Evolutionary conservation across 495 filamentous ascomycete species (phyloP).

Genomic region (Niebla homalea): DNA sequence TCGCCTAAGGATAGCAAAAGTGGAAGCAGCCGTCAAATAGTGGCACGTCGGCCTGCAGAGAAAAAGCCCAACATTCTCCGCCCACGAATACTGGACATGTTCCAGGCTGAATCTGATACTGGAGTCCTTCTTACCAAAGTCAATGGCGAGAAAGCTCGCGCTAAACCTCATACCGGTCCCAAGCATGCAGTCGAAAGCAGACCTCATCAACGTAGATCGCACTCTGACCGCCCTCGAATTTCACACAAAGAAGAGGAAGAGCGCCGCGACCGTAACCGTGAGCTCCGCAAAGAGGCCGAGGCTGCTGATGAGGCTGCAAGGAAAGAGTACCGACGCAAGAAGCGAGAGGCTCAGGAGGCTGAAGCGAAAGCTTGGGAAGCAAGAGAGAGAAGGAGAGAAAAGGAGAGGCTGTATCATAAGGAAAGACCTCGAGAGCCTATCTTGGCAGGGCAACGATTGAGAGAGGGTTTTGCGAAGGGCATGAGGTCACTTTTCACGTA

Average conservation of each 20-base stretch:
- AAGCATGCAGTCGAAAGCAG: background rate
- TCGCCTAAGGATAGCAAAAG: constrained; percentile 1
- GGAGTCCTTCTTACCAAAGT: constrained; percentile 1
- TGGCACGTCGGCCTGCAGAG: constrained; percentile 5
- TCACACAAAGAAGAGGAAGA: constrained; percentile 10
- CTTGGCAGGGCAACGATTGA: background rate
- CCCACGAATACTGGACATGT: constrained; percentile 8
- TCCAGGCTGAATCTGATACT: constrained; percentile 11
- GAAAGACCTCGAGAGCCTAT: constrained; percentile 7
- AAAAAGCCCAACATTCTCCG: constrained; percentile 3
- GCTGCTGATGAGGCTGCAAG: constrained; percentile 11
- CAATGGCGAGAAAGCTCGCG: constrained; percentile 7
- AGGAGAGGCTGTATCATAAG: constrained; percentile 2
- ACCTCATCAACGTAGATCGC: constrained; percentile 2
- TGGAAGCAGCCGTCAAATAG: constrained; percentile 2
- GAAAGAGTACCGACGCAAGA: constrained; percentile 11
- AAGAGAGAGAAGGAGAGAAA: constrained; percentile 11
- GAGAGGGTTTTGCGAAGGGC: background rate
- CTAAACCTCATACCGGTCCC: background rate
- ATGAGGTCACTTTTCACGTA: constrained; percentile 6
- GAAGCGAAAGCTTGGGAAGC: constrained; percentile 7
- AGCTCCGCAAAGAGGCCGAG: constrained; percentile 13
- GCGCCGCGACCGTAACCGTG: constrained; percentile 4
- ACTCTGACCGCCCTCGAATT: constrained; percentile 4
- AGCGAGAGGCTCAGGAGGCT: constrained; percentile 14